Conservation (phyloP, 2,329 filamentous ascomycete species). For the Cordyceps cicadae region DNA sequence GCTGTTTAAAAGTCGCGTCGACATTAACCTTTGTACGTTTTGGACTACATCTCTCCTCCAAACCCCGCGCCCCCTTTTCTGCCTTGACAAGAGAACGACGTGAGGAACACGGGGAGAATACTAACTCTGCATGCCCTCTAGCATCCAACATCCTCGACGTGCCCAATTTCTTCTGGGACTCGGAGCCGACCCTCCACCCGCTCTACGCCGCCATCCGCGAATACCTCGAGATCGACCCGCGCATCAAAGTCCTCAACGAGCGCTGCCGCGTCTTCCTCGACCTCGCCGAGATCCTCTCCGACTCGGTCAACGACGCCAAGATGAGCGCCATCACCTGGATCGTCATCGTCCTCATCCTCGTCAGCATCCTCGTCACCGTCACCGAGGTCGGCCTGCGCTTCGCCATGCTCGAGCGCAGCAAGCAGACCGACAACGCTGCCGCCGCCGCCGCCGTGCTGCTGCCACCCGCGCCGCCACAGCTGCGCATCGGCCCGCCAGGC, state of each 20-base stretch:
- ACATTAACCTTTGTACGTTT: constrained; percentile 87
- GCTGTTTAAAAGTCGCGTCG: constrained; percentile 87
- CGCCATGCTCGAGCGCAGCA: constrained; percentile 49
- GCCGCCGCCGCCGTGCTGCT: neutral
- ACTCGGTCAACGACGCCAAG: constrained; percentile 86
- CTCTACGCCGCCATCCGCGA: constrained; percentile 91
- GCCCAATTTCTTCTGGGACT: constrained; percentile 97
- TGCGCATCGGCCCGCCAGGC: neutral
- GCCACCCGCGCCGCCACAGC: neutral
- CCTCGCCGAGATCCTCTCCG: constrained; percentile 86
- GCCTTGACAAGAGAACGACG: too few species aligned
- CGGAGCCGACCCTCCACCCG: constrained; percentile 87
- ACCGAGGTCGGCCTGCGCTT: constrained; percentile 85
- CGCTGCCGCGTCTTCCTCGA: constrained; percentile 94
- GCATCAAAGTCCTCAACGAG: constrained; percentile 95
- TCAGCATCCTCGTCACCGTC: constrained; percentile 86
- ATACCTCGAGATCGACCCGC: constrained; percentile 93
- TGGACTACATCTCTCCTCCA: too few species aligned
- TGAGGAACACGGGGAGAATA: neutral
- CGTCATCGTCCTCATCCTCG: constrained; percentile 84
- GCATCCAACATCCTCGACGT: constrained; percentile 94
- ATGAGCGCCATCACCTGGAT: constrained; percentile 98
- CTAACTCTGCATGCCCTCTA: constrained; percentile 24
- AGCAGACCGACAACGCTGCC: constrained; percentile 14
- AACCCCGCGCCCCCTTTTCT: too few species aligned